phyloP scores from a whole-genome alignment of 208 protist genomes.

The Angomonas deanei region DNA sequence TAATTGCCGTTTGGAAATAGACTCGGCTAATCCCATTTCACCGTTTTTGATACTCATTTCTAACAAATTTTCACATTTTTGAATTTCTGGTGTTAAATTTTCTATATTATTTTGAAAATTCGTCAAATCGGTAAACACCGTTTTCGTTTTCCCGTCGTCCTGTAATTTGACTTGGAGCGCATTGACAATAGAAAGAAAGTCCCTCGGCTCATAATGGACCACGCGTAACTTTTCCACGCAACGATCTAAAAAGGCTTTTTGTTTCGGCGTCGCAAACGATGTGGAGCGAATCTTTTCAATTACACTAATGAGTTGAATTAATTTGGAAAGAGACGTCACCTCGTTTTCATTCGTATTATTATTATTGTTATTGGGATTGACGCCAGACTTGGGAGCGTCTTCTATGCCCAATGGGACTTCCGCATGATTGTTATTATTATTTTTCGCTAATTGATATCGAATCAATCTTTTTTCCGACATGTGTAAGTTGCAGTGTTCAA shows the following conservation, averaged over 20 bases:
- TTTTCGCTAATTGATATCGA: neutral
- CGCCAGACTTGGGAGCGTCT: neutral
- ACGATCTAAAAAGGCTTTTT: constrained; percentile 78
- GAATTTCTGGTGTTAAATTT: constrained; percentile 78
- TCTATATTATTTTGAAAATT: constrained; percentile 81
- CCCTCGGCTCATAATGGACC: constrained; percentile 71
- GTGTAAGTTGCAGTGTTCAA: constrained; percentile 86
- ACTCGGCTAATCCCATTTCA: constrained; percentile 86
- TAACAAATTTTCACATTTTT: constrained; percentile 85
- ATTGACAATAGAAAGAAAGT: constrained; percentile 78
- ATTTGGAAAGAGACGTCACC: constrained; percentile 46
- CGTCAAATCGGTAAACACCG: constrained; percentile 73
- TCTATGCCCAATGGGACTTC: no score
- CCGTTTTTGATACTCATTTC: constrained; percentile 84
- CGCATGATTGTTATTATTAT: no score
- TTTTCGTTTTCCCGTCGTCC: constrained; percentile 73
- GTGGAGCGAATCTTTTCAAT: constrained; percentile 74
- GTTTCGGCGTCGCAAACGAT: constrained; percentile 79
- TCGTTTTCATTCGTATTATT: constrained; percentile 1
- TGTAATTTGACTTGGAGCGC: constrained; percentile 79
- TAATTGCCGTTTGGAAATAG: constrained; percentile 79
- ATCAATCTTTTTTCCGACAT: constrained; percentile 53
- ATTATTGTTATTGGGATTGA: neutral
- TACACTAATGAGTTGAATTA: constrained; percentile 70
- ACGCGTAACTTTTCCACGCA: constrained; percentile 64